A percentile compares a stretch with the other conserved stretches of the same genome.
Conservation (phyloP, 2,329 filamentous ascomycete species). For the Aspergillus sp. region DNA sequence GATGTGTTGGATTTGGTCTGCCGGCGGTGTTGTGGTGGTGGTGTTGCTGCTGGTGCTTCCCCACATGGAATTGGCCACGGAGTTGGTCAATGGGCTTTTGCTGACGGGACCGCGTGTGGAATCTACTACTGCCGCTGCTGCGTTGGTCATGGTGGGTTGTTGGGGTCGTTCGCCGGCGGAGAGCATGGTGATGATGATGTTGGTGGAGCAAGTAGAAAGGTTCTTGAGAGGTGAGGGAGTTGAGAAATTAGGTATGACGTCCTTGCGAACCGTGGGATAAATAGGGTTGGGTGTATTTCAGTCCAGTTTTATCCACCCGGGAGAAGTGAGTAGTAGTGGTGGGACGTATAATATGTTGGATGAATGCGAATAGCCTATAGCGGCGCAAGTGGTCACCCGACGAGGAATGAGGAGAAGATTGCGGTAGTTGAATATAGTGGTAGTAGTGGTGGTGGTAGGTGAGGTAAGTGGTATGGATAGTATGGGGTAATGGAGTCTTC, state of each 20-base stretch:
- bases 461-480: no score
- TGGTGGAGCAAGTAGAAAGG: neutral
- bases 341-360: neutral
- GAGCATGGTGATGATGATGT: slow-evolving; percentile 35
- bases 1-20: slow-evolving; percentile 61
- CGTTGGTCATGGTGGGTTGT: slow-evolving; percentile 30
- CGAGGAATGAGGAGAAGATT: no score
- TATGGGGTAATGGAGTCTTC: no score
- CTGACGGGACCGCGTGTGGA: slow-evolving; percentile 22
- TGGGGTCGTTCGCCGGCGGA: slow-evolving; percentile 42
- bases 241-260: neutral
- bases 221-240: neutral
- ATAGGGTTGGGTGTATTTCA: neutral
- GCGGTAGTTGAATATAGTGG: neutral
- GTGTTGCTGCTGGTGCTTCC: slow-evolving; percentile 8
- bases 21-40: neutral
- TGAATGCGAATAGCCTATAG: neutral
- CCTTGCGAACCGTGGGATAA: slow-evolving; percentile 1
- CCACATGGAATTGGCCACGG: slow-evolving; percentile 21
- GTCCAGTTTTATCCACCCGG: neutral
- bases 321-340: neutral
- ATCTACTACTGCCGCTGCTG: slow-evolving; percentile 26
- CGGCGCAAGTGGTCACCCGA: no score
- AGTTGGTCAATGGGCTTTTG: slow-evolving; percentile 24
- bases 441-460: no score